Base-by-base conservation (phyloP, 2,329 filamentous ascomycete species). In the Didymella pinodella region DNA sequence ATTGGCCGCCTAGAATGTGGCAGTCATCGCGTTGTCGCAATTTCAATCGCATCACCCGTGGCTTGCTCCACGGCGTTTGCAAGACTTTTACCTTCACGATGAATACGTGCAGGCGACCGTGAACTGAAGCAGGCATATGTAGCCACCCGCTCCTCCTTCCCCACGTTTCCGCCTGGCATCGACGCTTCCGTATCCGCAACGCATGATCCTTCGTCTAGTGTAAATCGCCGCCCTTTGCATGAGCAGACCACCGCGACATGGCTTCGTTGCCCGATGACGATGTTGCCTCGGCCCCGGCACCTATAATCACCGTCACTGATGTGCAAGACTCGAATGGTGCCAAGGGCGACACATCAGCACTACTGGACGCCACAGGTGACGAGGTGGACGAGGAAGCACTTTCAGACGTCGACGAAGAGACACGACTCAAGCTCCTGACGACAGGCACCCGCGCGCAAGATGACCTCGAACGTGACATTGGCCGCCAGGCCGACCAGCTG, bases 401-500 rank as follows among this genome's bases (percentile, higher is more conserved):
- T 12, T 69, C 72, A 22, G 70, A 77, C 57, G 73, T 72, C 14
- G 77, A 79, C 49, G 80, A 81, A 59, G 77, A 77, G 44, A 75
- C 78, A 8, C 73, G 78, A 16, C 67, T 82, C 12, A 72, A 73
- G 51, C 69, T 70, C 31, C 68, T 77, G 41, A 75, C 74, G n/a
- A 75, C 72, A 16, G 73, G 74, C 22, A 68, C 75, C n/a, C 88
- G 92, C 57, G 88, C 97, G 69, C 94, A 98, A 75, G 89, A 93
- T 79, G 93, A 97, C 59, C 80, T 98, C 20, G 94, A 97, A 77
- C 86, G 92, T 62, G 93, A 97, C 71, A 96, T 98, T 63, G 84
- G 86, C 28, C 82, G 83, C 44, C 85, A 89, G 79, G 87, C 87
- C 36, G 86, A 88, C 69, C 81, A 83, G 65, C 71, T 88, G 46